phyloP scores from a whole-genome alignment of 2,329 filamentous ascomycete genomes.

The Paraphoma chrysanthemicola region DNA sequence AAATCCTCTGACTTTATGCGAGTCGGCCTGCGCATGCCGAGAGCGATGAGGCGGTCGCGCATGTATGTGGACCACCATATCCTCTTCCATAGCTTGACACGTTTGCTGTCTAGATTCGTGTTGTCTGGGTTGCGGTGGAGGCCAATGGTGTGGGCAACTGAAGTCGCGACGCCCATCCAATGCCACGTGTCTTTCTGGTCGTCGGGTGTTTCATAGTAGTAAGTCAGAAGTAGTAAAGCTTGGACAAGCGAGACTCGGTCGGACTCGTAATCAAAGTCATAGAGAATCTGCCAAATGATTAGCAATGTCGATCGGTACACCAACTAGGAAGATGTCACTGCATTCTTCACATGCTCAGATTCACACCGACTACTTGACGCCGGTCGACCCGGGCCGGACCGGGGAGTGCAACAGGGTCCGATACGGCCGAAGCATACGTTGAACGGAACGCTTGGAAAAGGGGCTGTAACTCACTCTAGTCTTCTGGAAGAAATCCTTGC shows the following conservation, averaged over 20 bases:
- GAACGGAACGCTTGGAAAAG: conserved; percentile 4
- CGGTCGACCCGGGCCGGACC: conserved; percentile 7
- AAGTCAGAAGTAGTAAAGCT: conserved; percentile 88
- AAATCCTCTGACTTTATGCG: conserved; percentile 93
- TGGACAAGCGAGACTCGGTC: conserved; percentile 90
- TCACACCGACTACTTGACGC: conserved; percentile 5
- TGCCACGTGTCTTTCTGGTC: conserved; percentile 99
- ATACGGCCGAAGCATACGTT: conserved; percentile 15
- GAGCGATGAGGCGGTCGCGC: conserved; percentile 87
- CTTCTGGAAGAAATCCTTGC: conserved; percentile 88
- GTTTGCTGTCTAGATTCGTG: conserved; percentile 74
- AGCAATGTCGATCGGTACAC: conserved; percentile 5
- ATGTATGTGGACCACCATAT: conserved; percentile 99
- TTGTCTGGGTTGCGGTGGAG: conserved; percentile 85
- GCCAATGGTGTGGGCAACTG: conserved; percentile 90
- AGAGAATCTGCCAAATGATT: conserved; percentile 68
- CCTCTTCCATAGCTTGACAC: conserved; percentile 87
- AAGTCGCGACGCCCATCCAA: conserved; percentile 97
- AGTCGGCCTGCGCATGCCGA: conserved; percentile 92
- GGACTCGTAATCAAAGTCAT: conserved; percentile 94
- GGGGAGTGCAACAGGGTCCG: background rate
- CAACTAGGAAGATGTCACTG: background rate
- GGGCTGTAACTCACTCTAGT: conserved; percentile 69
- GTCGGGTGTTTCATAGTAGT: conserved; percentile 96
- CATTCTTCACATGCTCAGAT: conserved; percentile 16